A percentile compares a stretch with the other conserved stretches of the same genome.
phyloP scores from a whole-genome alignment of 306 rosid species.

The Quercus wislizeni region DNA sequence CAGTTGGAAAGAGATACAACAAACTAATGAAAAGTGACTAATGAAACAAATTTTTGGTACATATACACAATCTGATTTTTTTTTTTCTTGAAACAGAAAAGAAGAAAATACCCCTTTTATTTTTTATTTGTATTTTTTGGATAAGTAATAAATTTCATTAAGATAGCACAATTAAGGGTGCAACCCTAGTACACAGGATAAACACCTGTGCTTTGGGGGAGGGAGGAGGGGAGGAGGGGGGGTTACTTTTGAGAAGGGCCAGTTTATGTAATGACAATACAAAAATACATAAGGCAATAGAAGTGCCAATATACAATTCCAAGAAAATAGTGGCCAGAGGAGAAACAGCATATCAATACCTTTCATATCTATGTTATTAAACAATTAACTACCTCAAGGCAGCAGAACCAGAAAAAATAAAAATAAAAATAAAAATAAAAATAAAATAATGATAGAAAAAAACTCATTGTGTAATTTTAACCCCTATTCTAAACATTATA shows the following conservation, averaged over 20 bases:
- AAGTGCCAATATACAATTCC: not conserved
- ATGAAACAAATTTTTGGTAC: not conserved
- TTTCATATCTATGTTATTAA: not conserved
- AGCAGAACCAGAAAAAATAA: not conserved
- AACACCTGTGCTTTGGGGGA: no score
- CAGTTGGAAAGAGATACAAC: conserved; percentile 1
- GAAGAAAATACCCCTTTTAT: not conserved
- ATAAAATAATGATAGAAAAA: no score
- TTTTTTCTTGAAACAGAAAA: not conserved
- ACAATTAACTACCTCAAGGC: not conserved
- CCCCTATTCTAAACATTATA: not conserved
- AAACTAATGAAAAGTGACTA: conserved; percentile 7
- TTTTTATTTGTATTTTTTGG: no score
- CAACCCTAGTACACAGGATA: no score
- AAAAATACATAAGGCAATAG: not conserved
- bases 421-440: no score
- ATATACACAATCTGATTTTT: not conserved
- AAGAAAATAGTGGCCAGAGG: not conserved
- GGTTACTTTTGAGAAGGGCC: not conserved
- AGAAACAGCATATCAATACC: not conserved
- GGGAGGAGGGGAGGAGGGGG: no score
- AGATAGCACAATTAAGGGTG: no score
- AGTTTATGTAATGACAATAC: not conserved
- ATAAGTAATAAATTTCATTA: no score
- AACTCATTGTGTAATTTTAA: not conserved